Conservation (phyloP, 2,329 filamentous ascomycete genomes). For the Neonectria neomacrospora region DNA sequence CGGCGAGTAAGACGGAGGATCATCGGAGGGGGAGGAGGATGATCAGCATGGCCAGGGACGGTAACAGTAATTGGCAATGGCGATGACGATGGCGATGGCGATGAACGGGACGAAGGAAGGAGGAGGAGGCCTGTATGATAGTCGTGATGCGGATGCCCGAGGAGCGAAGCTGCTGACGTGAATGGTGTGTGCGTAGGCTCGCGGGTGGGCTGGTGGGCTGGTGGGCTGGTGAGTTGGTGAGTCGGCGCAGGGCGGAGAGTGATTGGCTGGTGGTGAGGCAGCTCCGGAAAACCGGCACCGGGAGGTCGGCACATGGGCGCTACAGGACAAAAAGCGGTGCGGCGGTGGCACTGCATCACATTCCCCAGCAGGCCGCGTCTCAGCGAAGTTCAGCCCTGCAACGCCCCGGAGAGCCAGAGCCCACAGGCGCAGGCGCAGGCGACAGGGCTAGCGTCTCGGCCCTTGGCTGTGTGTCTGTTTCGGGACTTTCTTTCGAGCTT, state of each 20-base stretch:
- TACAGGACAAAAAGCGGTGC: neutral
- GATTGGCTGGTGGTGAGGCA: neutral
- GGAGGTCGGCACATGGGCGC: conserved; percentile 1
- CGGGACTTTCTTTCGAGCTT: neutral
- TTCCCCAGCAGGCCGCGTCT: neutral
- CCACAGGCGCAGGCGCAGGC: neutral
- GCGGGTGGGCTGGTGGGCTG: neutral
- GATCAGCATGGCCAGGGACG: too few species aligned
- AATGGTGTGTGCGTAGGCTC: neutral
- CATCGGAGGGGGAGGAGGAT: neutral
- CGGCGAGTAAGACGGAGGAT: neutral
- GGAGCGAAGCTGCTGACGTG: neutral
- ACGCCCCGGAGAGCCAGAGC: neutral
- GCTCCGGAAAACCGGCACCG: conserved; percentile 23
- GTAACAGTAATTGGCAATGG: neutral
- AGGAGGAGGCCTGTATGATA: neutral
- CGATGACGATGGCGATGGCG: neutral
- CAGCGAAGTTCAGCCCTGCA: neutral
- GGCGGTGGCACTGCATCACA: conserved; percentile 6
- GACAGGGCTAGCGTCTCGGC: neutral
- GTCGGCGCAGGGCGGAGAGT: neutral
- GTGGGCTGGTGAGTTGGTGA: neutral
- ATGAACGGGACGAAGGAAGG: neutral
- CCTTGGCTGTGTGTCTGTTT: neutral
- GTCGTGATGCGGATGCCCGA: neutral